Conservation (phyloP, 2,329 filamentous ascomycete species). For the Raffaelea arxii region DNA sequence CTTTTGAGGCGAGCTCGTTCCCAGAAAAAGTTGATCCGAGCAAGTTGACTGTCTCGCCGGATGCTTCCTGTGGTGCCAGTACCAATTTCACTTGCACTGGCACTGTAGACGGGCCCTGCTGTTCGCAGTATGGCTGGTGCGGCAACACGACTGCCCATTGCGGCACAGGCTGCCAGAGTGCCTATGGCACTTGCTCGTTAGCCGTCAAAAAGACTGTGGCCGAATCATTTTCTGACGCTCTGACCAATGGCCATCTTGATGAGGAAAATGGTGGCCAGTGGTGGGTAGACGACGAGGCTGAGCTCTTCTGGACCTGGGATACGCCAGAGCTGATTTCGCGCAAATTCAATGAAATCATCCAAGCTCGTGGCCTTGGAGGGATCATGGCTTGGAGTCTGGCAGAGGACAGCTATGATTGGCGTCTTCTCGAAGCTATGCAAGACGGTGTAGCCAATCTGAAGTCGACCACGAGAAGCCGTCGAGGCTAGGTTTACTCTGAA, state of each 20-base stretch:
- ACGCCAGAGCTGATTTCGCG: conserved; percentile 33
- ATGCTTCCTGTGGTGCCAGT: conserved; percentile 7
- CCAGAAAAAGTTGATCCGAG: conserved; percentile 5
- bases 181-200: conserved; percentile 8
- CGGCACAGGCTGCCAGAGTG: conserved; percentile 8
- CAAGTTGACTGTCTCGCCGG: conserved; percentile 10
- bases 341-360: conserved; percentile 28
- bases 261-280: conserved; percentile 43
- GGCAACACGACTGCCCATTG: conserved; percentile 7
- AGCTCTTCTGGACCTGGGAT: conserved; percentile 48
- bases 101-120: conserved; percentile 7
- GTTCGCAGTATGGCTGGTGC: conserved; percentile 9
- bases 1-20: conserved; percentile 26
- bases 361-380: background rate
- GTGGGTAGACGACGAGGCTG: conserved; percentile 36
- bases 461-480: too few species aligned
- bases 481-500: too few species aligned
- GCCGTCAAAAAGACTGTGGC: background rate
- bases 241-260: conserved; percentile 30
- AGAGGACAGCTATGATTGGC: conserved; percentile 32
- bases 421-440: conserved; percentile 3
- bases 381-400: conserved; percentile 43
- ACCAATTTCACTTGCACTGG: conserved; percentile 7
- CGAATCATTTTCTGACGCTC: conserved; percentile 31
- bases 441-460: background rate